Base-by-base conservation (phyloP, 495 filamentous ascomycete species). In the Gamarada debralockiae region DNA sequence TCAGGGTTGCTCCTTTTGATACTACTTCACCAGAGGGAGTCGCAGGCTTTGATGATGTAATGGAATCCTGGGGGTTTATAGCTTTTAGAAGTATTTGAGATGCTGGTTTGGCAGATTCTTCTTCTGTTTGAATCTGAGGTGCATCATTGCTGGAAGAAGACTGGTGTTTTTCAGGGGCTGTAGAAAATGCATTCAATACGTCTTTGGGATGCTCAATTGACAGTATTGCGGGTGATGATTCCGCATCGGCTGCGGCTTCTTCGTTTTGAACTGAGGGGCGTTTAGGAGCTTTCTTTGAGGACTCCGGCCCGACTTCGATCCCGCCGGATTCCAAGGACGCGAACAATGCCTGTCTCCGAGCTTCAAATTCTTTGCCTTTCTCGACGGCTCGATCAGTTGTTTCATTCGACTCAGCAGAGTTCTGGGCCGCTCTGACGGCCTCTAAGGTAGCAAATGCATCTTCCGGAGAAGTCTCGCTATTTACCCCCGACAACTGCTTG, bases 291-390 rank as follows among this genome's bases (percentile, higher is more conserved):
- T 36, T 25, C 29, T 14, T 47, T 13, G 48, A 18, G 17, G 36
- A 27, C n/a, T 50, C 34, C 5, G 22, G 36, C 21, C 67, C 68
- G 5, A 80, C 57, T 52, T 81, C 76, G 21, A 81, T 55, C 4
- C 78, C 80, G 24, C 81, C 79, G 14, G 70, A 67, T 25, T 65
- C 71, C 22, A 84, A 62, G 33, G 73, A 74, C 2, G 64, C 67
- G 13, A 86, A 69, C 7, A 85, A 61, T 37, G 73, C 68, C 57
- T 78, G 64, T 53, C 73, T 75, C 40, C 59, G 76, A n/a, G 65
- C 67, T 55, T 82, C 73, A 55, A 82, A 75, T 10, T 74, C 73
- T 7, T 43, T 23, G 22, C 42, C 49, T 65, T 59, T 39, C 17
- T 68, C 66, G 18, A 53, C 41, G 12, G 62, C 50, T 45, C 67